Percentiles rank a stretch among this genome's conserved stretches.
These are phyloP conservation scores for Elsinoe arachidis DNA, from an alignment of 2,329 filamentous ascomycete species.

Conservation along the genomic window DNA sequence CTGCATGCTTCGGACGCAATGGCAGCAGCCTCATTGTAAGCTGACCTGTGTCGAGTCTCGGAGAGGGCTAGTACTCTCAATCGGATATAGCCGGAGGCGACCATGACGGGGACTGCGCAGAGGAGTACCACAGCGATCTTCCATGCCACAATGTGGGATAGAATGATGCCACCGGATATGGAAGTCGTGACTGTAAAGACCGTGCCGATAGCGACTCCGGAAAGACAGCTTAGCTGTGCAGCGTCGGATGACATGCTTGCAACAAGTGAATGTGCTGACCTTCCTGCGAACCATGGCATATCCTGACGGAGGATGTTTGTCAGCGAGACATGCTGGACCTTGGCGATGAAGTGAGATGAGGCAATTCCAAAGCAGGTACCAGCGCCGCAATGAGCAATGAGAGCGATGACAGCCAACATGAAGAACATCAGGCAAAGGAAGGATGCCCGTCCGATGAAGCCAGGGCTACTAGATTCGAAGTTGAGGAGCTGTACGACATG, in stretches of 20 bases:
- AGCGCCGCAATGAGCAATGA: conserved; percentile 35
- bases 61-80: conserved; percentile 46
- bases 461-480: conserved; percentile 27
- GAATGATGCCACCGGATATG: conserved; percentile 39
- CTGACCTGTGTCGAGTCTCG: conserved; percentile 54
- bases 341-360: conserved; percentile 37
- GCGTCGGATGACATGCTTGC: conserved; percentile 41
- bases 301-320: conserved; percentile 48
- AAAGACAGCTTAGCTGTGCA: conserved; percentile 40
- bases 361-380: conserved; percentile 42
- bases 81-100: conserved; percentile 37
- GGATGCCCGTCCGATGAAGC: conserved; percentile 25
- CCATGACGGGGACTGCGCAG: conserved; percentile 41
- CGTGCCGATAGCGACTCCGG: conserved; percentile 42
- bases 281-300: conserved; percentile 42
- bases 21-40: conserved; percentile 55
- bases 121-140: conserved; percentile 44
- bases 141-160: conserved; percentile 43
- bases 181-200: conserved; percentile 42
- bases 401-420: conserved; percentile 43
- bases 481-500: conserved; percentile 45
- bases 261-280: conserved; percentile 38
- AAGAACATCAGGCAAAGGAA: conserved; percentile 46
- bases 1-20: conserved; percentile 60
- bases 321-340: conserved; percentile 39